These are phyloP conservation scores for Clitoria ternatea DNA, from an alignment of 306 rosid species.

Conservation along the genomic window DNA sequence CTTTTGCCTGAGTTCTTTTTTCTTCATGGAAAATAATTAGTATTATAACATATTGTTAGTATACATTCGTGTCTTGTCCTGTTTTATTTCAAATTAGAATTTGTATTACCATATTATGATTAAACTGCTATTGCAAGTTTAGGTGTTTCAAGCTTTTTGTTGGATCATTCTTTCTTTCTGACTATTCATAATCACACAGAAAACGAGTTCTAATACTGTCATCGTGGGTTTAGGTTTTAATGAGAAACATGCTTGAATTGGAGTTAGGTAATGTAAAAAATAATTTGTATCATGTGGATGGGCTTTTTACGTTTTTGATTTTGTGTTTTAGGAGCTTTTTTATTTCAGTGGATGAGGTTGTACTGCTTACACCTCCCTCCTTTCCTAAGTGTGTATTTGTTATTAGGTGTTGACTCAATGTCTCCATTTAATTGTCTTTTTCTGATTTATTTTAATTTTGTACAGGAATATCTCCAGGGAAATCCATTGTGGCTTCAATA, in stretches of 20 bases:
- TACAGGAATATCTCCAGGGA: slow-evolving; percentile 95
- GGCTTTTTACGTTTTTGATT: background rate
- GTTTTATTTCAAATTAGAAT: background rate
- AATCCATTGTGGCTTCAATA: slow-evolving; percentile 92
- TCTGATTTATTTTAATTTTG: slow-evolving; percentile 1
- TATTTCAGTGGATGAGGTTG: background rate
- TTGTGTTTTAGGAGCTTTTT: background rate
- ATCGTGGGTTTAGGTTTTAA: background rate
- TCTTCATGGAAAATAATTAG: background rate
- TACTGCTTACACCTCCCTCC: background rate
- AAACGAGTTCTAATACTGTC: background rate
- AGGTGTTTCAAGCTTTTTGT: background rate
- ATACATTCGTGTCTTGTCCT: background rate
- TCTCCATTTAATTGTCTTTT: slow-evolving; percentile 6
- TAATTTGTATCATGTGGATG: background rate
- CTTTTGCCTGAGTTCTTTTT: background rate
- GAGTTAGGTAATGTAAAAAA: background rate
- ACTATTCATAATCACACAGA: background rate
- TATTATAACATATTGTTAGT: background rate
- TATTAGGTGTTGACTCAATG: background rate
- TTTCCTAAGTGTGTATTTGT: background rate
- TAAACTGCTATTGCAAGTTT: background rate
- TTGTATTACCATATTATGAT: background rate
- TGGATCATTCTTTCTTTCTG: background rate
- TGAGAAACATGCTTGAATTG: slow-evolving; percentile 17